A percentile compares a stretch with the other conserved stretches of the same genome.
phyloP scores from a whole-genome alignment of 441 rosid genomes.

The Rhodomyrtus psidioides region DNA sequence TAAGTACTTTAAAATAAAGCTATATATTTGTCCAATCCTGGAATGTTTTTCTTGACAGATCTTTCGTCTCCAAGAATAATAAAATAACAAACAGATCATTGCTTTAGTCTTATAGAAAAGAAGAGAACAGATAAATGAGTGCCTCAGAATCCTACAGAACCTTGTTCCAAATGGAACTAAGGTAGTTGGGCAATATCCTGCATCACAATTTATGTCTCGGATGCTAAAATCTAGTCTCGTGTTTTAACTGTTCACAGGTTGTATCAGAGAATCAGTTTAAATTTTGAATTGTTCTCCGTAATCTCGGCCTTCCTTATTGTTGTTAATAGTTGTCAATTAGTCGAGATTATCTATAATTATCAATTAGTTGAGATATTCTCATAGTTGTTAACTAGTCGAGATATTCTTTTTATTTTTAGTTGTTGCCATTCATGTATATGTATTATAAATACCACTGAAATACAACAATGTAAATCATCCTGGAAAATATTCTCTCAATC shows the following conservation, averaged over 20 bases:
- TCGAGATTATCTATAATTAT: too few relatives aligned
- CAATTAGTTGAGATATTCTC: too few relatives aligned
- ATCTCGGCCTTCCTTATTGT: too few relatives aligned
- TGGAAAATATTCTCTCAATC: too few relatives aligned
- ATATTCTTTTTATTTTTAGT: too few relatives aligned
- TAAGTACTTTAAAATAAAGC: slow-evolving; percentile 1
- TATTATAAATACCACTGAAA: too few relatives aligned
- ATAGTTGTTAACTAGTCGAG: too few relatives aligned
- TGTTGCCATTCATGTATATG: too few relatives aligned
- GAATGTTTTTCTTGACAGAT: not conserved
- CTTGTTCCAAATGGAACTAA: slow-evolving; percentile 83
- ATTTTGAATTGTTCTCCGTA: too few relatives aligned
- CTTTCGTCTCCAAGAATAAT: not conserved
- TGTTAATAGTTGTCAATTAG: too few relatives aligned
- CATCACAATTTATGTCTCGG: not conserved
- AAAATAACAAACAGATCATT: not conserved
- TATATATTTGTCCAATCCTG: not conserved
- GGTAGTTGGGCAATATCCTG: slow-evolving; percentile 14
- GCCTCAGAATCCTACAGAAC: slow-evolving; percentile 51
- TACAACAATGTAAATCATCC: too few relatives aligned
- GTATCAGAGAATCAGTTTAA: too few relatives aligned
- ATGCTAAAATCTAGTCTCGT: not conserved
- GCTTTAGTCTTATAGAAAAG: slow-evolving; percentile 43
- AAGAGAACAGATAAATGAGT: slow-evolving; percentile 71
- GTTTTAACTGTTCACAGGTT: slow-evolving; percentile 24